A percentile compares a stretch with the other conserved stretches of the same genome.
Evolutionary conservation across 352 stramenopile species (phyloP).

Genomic region (Pythium dissimile): DNA sequence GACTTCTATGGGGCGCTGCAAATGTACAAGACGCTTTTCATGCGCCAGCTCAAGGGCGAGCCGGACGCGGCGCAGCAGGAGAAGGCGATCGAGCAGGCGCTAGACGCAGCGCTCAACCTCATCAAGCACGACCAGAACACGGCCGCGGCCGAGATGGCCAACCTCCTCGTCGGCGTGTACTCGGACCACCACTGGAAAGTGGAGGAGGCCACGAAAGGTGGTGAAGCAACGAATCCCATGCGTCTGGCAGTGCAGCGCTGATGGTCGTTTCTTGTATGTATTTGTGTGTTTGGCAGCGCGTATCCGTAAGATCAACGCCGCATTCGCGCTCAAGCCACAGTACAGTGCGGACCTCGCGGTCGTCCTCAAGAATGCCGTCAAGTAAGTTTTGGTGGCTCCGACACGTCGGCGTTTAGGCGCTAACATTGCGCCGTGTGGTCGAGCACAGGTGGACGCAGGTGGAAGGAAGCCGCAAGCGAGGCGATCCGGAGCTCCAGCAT

Average conservation of each 20-base stretch:
- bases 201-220: constrained; percentile 68
- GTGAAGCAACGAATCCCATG: not conserved
- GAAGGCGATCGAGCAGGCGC: constrained; percentile 57
- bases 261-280: not conserved
- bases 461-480: constrained; percentile 67
- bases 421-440: too few relatives aligned
- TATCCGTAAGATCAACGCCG: constrained; percentile 58
- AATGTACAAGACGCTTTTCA: constrained; percentile 91
- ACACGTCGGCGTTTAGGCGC: too few relatives aligned
- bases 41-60: constrained; percentile 80
- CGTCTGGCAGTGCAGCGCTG: not conserved
- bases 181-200: constrained; percentile 62
- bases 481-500: constrained; percentile 74
- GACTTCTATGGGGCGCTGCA: constrained; percentile 87
- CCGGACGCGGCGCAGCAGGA: constrained; percentile 46
- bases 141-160: constrained; percentile 77
- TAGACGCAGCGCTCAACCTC: constrained; percentile 62
- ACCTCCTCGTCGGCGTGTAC: constrained; percentile 75
- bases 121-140: constrained; percentile 73
- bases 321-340: constrained; percentile 60
- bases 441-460: constrained; percentile 63
- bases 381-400: constrained; percentile 35
- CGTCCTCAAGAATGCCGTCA: constrained; percentile 79
- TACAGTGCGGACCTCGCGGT: constrained; percentile 64
- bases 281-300: constrained; percentile 13